phyloP scores from a whole-genome alignment of 2,329 filamentous ascomycete genomes.

The Alternaria burnsii region DNA sequence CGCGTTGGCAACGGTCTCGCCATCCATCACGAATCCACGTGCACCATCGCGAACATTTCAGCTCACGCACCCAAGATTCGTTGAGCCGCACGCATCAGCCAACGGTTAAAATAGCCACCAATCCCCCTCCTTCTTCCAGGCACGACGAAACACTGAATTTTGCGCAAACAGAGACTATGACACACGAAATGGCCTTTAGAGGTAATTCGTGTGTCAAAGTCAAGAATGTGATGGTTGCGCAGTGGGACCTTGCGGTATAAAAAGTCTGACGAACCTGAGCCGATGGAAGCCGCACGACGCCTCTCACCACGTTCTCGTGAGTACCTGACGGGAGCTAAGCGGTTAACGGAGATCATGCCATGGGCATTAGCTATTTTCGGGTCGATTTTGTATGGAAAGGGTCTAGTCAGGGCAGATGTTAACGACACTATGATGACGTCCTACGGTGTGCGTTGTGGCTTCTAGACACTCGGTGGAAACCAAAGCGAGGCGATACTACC shows the following conservation, averaged over 20 bases:
- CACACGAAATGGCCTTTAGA: conserved; percentile 35
- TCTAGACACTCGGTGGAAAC: conserved; percentile 2
- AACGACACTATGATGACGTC: conserved; percentile 14
- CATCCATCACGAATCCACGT: conserved; percentile 9
- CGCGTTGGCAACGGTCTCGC: background rate
- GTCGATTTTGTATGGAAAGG: background rate
- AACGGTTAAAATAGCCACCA: conserved; percentile 21
- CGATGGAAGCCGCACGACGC: conserved; percentile 18
- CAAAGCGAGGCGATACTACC: conserved; percentile 3
- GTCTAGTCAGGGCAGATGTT: conserved; percentile 11
- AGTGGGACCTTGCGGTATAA: conserved; percentile 20
- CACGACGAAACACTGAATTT: conserved; percentile 25
- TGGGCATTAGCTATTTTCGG: background rate
- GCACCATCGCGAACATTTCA: conserved; percentile 16
- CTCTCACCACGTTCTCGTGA: conserved; percentile 2
- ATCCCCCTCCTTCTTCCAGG: conserved; percentile 12
- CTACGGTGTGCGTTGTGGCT: conserved; percentile 14
- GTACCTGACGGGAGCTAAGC: conserved; percentile 15
- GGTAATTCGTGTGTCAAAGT: conserved; percentile 33
- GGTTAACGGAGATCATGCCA: conserved; percentile 22
- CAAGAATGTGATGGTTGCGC: conserved; percentile 10
- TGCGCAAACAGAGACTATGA: conserved; percentile 26
- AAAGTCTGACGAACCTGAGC: conserved; percentile 10
- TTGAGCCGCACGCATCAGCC: conserved; percentile 20
- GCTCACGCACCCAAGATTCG: conserved; percentile 4